These are phyloP conservation scores for Dissophora ornata DNA, from an alignment of 192 early-diverging fungal genomes.

Conservation along the genomic window DNA sequence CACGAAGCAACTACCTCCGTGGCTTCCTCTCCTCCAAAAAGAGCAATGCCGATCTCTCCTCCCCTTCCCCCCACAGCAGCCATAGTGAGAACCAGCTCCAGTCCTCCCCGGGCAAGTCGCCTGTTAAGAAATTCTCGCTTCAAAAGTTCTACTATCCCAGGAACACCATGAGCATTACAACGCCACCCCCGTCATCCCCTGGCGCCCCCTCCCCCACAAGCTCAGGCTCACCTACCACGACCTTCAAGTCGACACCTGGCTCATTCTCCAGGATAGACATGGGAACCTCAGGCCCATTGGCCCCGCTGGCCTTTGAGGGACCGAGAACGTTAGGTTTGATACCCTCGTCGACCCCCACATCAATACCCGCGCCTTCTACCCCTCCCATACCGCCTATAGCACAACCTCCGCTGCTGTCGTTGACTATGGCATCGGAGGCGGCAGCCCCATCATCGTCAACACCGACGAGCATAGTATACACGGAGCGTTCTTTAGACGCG, in stretches of 20 bases:
- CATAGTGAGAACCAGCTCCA: slow-evolving; percentile 7
- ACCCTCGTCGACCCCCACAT: background rate
- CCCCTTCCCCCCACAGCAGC: too few species aligned
- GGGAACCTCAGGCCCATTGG: slow-evolving; percentile 5
- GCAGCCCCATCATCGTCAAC: background rate
- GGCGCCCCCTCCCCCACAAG: background rate
- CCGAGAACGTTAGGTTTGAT: slow-evolving; percentile 34
- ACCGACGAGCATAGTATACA: background rate
- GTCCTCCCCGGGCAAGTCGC: slow-evolving; percentile 5
- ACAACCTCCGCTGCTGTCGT: background rate
- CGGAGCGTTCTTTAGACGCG: background rate
- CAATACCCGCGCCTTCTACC: background rate
- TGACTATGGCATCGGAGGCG: background rate
- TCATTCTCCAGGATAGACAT: slow-evolving; percentile 38
- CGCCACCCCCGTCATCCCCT: slow-evolving; percentile 5
- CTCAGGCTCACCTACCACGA: background rate
- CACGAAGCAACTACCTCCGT: slow-evolving; percentile 17
- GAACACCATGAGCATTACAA: slow-evolving; percentile 28
- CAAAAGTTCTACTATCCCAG: slow-evolving; percentile 52
- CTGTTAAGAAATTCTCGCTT: slow-evolving; percentile 33
- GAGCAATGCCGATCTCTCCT: background rate
- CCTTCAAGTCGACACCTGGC: slow-evolving; percentile 1
- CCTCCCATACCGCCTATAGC: slow-evolving; percentile 3
- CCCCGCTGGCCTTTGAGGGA: slow-evolving; percentile 33
- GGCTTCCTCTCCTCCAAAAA: slow-evolving; percentile 26